phyloP scores from a whole-genome alignment of 352 stramenopile species.

The Globisporangium iwayamae region DNA sequence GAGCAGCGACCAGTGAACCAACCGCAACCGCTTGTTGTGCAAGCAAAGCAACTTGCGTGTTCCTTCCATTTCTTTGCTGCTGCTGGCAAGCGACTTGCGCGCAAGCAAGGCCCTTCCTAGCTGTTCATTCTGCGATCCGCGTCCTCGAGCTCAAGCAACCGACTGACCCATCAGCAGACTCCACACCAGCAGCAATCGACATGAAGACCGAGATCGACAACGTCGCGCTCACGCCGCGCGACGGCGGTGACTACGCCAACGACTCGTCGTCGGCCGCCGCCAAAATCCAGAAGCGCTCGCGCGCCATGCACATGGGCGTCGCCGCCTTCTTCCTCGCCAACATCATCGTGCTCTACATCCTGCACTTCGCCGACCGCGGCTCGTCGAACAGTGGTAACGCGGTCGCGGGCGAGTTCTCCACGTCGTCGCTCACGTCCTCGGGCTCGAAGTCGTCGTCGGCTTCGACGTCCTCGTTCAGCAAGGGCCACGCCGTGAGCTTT shows the following conservation, averaged over 20 bases:
- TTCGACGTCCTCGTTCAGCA: conserved; percentile 20
- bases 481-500: conserved; percentile 69
- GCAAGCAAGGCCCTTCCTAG: not conserved
- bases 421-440: conserved; percentile 25
- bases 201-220: conserved; percentile 27
- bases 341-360: conserved; percentile 79
- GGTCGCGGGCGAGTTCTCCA: conserved; percentile 34
- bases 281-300: conserved; percentile 28
- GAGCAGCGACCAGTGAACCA: not conserved
- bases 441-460: conserved; percentile 10
- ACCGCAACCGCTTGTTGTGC: not conserved
- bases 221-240: conserved; percentile 45
- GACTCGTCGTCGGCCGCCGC: conserved; percentile 7
- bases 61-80: conserved; percentile 6
- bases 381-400: conserved; percentile 22
- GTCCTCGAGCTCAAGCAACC: conserved; percentile 10
- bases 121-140: conserved; percentile 27
- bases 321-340: conserved; percentile 68
- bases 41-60: conserved; percentile 4
- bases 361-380: conserved; percentile 74
- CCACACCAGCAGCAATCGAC: not conserved
- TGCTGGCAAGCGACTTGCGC: not conserved
- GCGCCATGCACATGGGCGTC: conserved; percentile 30
- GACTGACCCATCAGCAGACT: not conserved
- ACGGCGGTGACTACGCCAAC: conserved; percentile 32